A percentile compares a stretch with the other conserved stretches of the same genome.
Evolutionary conservation across 768 basidiomycete species (phyloP).

Genomic region (Pleurotus ostreatus): DNA sequence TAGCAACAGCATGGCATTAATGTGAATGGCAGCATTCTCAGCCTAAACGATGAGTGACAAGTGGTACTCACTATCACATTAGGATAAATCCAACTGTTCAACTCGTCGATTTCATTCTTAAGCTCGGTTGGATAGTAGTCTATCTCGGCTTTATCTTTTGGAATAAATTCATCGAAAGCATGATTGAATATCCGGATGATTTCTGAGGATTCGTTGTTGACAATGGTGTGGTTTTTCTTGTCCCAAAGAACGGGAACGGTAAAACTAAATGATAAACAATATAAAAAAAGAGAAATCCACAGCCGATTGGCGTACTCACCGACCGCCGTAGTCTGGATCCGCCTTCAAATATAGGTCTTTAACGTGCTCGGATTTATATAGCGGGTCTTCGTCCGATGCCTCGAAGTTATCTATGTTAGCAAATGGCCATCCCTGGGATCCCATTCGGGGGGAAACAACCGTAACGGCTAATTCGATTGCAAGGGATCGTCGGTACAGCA

Average conservation of each 20-base stretch:
- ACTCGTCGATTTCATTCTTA: conserved; percentile 70
- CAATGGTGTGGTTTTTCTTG: conserved; percentile 79
- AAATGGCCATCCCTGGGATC: conserved; percentile 83
- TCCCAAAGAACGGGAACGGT: conserved; percentile 94
- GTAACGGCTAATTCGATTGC: conserved; percentile 52
- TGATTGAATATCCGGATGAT: conserved; percentile 93
- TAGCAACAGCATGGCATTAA: not conserved
- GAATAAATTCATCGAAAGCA: conserved; percentile 71
- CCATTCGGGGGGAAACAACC: conserved; percentile 85
- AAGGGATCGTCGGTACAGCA: conserved; percentile 8
- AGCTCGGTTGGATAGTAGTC: conserved; percentile 79
- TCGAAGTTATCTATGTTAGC: conserved; percentile 64
- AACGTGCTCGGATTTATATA: conserved; percentile 66
- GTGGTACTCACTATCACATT: conserved; percentile 64
- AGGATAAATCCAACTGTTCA: conserved; percentile 87
- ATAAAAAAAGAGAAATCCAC: not conserved
- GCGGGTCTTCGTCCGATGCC: conserved; percentile 70
- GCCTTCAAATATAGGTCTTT: conserved; percentile 83
- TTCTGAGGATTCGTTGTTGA: conserved; percentile 95
- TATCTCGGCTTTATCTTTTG: conserved; percentile 57
- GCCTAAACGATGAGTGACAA: too few species aligned
- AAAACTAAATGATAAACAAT: conserved; percentile 42
- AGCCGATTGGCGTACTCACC: conserved; percentile 32
- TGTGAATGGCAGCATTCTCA: too few species aligned
- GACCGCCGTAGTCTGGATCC: conserved; percentile 66